Percentiles rank a stretch among this genome's conserved stretches.
Conservation (phyloP, 148 eudicot species). For the Nepenthes gracilis region DNA sequence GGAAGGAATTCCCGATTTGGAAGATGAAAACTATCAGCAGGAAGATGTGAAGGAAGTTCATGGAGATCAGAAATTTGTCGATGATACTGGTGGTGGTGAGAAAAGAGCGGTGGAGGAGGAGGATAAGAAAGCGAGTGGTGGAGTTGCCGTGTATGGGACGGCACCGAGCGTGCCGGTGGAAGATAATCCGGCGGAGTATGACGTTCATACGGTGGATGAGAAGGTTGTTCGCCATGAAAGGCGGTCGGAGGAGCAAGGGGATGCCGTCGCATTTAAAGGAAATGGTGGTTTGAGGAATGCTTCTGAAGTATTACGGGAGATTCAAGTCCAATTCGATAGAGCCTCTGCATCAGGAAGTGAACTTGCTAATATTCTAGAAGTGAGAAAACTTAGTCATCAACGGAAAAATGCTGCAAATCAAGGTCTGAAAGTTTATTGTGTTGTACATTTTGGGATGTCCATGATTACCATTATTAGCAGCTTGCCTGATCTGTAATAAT, state of each 20-base stretch:
- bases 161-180: constrained; percentile 28
- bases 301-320: constrained; percentile 62
- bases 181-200: constrained; percentile 52
- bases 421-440: constrained; percentile 22
- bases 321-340: constrained; percentile 71
- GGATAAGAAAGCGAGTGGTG: constrained; percentile 12
- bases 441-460: background rate
- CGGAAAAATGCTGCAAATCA: constrained; percentile 53
- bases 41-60: constrained; percentile 87
- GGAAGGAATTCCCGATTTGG: constrained; percentile 98
- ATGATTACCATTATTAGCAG: too few species aligned
- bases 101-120: constrained; percentile 17
- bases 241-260: constrained; percentile 22
- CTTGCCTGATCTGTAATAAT: background rate
- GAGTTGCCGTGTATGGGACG: constrained; percentile 12
- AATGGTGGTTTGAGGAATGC: constrained; percentile 31
- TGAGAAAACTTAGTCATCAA: constrained; percentile 54
- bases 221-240: constrained; percentile 56
- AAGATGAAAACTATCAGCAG: constrained; percentile 61
- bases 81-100: constrained; percentile 11
- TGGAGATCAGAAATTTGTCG: constrained; percentile 45
- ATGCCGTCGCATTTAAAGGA: constrained; percentile 28
- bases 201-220: constrained; percentile 88
- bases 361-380: constrained; percentile 70
- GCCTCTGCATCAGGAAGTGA: constrained; percentile 71